A percentile compares a stretch with the other conserved stretches of the same genome.
Evolutionary conservation across 805 yeast genomes (phyloP).

Genomic region (Schwanniomyces sp.): DNA sequence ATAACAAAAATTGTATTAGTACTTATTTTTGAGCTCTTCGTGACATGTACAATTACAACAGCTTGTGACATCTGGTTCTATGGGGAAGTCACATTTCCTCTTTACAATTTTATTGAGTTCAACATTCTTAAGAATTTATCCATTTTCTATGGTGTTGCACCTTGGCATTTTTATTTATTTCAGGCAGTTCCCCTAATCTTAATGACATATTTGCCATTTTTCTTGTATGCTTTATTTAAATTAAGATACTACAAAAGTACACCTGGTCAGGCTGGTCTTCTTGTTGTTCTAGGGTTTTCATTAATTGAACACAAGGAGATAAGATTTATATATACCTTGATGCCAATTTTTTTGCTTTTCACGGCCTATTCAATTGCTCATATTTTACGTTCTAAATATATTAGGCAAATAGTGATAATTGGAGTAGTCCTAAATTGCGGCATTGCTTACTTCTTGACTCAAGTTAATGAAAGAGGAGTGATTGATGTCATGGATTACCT

Average conservation of each 20-base stretch:
- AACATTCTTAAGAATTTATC: slow-evolving; percentile 74
- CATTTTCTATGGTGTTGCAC: slow-evolving; percentile 79
- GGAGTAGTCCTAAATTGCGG: slow-evolving; percentile 31
- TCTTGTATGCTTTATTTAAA: slow-evolving; percentile 25
- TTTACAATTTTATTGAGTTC: slow-evolving; percentile 70
- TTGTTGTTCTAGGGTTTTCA: slow-evolving; percentile 60
- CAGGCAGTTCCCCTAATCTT: slow-evolving; percentile 82
- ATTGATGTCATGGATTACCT: slow-evolving; percentile 62
- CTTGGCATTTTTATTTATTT: slow-evolving; percentile 78
- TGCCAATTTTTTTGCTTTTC: slow-evolving; percentile 65
- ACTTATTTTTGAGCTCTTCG: slow-evolving; percentile 17
- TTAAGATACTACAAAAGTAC: slow-evolving; percentile 11
- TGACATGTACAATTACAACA: slow-evolving; percentile 36
- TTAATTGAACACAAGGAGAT: slow-evolving; percentile 83
- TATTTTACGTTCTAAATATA: slow-evolving; percentile 1
- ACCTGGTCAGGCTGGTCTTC: slow-evolving; percentile 24
- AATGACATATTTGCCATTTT: slow-evolving; percentile 65
- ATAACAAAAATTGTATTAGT: slow-evolving; percentile 13
- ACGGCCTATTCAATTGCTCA: slow-evolving; percentile 41
- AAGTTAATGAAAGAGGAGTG: slow-evolving; percentile 85
- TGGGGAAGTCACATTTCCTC: slow-evolving; percentile 56
- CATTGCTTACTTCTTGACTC: slow-evolving; percentile 53
- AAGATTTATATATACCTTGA: slow-evolving; percentile 81
- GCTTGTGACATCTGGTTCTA: slow-evolving; percentile 63
- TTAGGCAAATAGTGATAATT: slow-evolving; percentile 12